Base-by-base conservation (phyloP, 306 rosid species). In the Quercus robur region DNA sequence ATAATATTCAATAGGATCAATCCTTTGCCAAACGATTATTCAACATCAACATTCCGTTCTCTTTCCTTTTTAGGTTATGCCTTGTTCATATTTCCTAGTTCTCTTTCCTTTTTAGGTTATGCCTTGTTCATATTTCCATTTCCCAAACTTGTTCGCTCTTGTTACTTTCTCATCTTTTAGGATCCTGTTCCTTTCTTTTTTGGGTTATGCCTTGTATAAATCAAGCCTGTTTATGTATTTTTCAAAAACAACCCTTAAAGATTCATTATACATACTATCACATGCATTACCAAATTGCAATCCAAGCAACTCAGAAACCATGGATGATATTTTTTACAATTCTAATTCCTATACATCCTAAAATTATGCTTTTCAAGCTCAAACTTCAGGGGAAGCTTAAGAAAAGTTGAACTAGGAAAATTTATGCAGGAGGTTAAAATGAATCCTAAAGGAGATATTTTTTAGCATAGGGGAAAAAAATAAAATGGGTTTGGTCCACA, bases 281-380 rank as follows among this genome's bases (percentile, higher is more conserved):
- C 25, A 33, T 67, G 72, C 49, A 8, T 67, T 20, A 67, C 70
- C 14, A 19, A 30, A 67, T 31, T 67, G 6, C 26, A 67, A 33
- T 33, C n/a, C 19, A 28, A 35, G 52, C 52, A 67, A 8, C 52
- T 67, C 51, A 31, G 26, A 67, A 67, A 67, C 72, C 35, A 33
- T 15, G 35, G 66, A 21, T 2, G 3, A 7, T 35, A 33, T 31
- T 19, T 17, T 9, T 13, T 33, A 21, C 51, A 67, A 19, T 33
- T 46, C 4, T 17, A 31, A 67, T 67, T 67, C 72, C 72, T 19
- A 33, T 28, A 28, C 26, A 17, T 11, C 51, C 51, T 18, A 49
- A 67, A 67, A 74, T 13, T 49, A 49, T 46, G 58, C 82, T 35
- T 70, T 44, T 64, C 52, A 80, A 28, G 75, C 71, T 80, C 66